These are phyloP conservation scores for Boletellus dicymbophilus DNA, from an alignment of 1,284 basidiomycete species.

Conservation along the genomic window DNA sequence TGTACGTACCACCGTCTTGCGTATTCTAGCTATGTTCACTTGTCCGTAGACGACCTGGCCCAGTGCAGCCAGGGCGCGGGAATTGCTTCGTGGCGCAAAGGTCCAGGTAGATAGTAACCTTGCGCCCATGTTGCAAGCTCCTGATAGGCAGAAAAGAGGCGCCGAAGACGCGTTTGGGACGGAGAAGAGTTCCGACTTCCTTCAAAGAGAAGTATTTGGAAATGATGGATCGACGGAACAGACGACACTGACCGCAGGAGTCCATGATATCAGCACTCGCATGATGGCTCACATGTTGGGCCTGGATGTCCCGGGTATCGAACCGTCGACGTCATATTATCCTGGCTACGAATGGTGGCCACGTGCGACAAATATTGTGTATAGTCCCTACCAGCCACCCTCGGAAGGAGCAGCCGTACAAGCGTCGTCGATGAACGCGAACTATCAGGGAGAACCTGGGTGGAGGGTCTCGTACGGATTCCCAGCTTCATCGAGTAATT, in stretches of 20 bases:
- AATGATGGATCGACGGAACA: slow-evolving; percentile 26
- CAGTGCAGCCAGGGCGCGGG: slow-evolving; percentile 68
- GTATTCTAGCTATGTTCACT: slow-evolving; percentile 11
- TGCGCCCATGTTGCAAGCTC: slow-evolving; percentile 34
- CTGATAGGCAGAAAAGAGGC: slow-evolving; percentile 57
- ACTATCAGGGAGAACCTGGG: slow-evolving; percentile 18
- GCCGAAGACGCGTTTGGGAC: slow-evolving; percentile 66
- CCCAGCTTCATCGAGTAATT: slow-evolving; percentile 16
- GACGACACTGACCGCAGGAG: slow-evolving; percentile 35
- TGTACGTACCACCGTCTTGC: slow-evolving; percentile 37
- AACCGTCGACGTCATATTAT: slow-evolving; percentile 62
- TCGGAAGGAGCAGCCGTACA: slow-evolving; percentile 1
- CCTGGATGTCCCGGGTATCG: slow-evolving; percentile 57
- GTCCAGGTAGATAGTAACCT: slow-evolving; percentile 50
- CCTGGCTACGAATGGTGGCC: slow-evolving; percentile 81
- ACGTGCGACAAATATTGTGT: slow-evolving; percentile 31
- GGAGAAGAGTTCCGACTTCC: slow-evolving; percentile 49
- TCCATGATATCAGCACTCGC: slow-evolving; percentile 58
- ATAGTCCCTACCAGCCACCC: slow-evolving; percentile 18
- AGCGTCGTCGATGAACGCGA: slow-evolving; percentile 10
- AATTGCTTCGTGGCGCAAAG: slow-evolving; percentile 70
- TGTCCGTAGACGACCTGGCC: slow-evolving; percentile 61
- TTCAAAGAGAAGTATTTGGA: slow-evolving; percentile 45
- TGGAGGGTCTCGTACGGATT: slow-evolving; percentile 29
- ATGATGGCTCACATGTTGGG: slow-evolving; percentile 75